A percentile compares a stretch with the other conserved stretches of the same genome.
Conservation (phyloP, 352 stramenopile species). For the Phytopythium chamaehyphon region DNA sequence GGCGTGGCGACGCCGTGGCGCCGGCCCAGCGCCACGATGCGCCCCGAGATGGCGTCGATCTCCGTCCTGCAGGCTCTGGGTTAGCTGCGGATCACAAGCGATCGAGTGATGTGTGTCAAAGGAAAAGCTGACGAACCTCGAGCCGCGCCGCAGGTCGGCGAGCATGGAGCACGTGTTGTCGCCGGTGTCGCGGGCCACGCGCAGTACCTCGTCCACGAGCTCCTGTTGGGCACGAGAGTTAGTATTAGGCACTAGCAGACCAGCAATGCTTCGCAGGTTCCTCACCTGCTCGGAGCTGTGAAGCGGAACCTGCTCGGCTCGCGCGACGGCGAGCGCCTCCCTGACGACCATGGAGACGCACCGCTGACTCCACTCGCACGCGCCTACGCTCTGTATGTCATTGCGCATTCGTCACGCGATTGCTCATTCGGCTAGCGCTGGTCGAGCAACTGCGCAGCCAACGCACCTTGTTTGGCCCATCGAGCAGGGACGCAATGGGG, state of each 20-base stretch:
- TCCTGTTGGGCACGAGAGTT: constrained; percentile 26
- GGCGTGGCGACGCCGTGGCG: constrained; percentile 53
- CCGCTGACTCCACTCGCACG: constrained; percentile 33
- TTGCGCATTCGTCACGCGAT: not conserved
- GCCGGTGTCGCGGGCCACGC: constrained; percentile 44
- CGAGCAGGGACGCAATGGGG: constrained; percentile 54
- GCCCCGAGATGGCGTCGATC: constrained; percentile 69
- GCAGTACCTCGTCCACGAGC: constrained; percentile 48
- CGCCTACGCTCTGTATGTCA: constrained; percentile 29
- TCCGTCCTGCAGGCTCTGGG: constrained; percentile 37
- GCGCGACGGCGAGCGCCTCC: constrained; percentile 49
- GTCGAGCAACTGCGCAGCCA: not conserved
- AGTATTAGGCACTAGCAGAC: not conserved
- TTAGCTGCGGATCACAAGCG: no score
- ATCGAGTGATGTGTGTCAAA: no score
- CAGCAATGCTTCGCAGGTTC: constrained; percentile 6
- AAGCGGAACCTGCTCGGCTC: constrained; percentile 38
- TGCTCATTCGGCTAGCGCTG: not conserved
- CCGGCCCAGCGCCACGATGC: constrained; percentile 42
- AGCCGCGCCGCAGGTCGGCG: constrained; percentile 56
- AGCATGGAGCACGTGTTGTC: constrained; percentile 77
- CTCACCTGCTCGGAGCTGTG: constrained; percentile 30
- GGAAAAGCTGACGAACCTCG: constrained; percentile 40
- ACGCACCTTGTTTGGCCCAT: constrained; percentile 47
- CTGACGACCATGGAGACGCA: constrained; percentile 52